Conservation (phyloP, 2,329 filamentous ascomycete species). For the Colletotrichum orbiculare region DNA sequence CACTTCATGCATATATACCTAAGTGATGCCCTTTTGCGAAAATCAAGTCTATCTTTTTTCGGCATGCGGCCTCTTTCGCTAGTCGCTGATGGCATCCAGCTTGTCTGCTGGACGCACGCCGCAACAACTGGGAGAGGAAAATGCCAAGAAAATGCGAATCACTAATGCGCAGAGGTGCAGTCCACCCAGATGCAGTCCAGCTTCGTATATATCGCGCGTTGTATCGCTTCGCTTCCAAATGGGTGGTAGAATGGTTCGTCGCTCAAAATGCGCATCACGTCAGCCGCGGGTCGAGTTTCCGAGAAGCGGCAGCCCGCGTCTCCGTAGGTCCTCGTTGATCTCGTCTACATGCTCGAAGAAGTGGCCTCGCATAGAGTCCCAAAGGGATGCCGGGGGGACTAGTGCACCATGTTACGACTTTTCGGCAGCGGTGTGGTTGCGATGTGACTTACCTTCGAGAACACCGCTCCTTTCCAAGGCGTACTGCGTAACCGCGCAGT, state of each 20-base stretch:
- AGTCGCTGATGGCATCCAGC: no score
- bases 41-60: no score
- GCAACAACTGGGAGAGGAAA: no score
- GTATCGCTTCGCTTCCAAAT: slow-evolving; percentile 13
- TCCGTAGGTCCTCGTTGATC: slow-evolving; percentile 35
- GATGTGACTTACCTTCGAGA: slow-evolving; percentile 28
- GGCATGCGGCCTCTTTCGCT: no score
- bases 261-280: background rate
- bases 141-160: background rate
- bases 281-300: background rate
- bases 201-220: background rate
- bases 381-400: slow-evolving; percentile 38
- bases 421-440: background rate
- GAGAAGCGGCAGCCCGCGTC: slow-evolving; percentile 14
- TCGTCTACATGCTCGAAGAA: slow-evolving; percentile 38
- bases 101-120: no score
- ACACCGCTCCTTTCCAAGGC: slow-evolving; percentile 35
- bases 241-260: background rate
- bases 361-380: slow-evolving; percentile 39
- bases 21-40: no score
- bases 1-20: no score
- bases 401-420: background rate
- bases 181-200: background rate
- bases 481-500: slow-evolving; percentile 42
- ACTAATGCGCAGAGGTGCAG: background rate